Percentiles rank a stretch among this genome's conserved stretches.
Evolutionary conservation across 352 stramenopile genomes (phyloP).

Genomic region (Pythium myriotylum): DNA sequence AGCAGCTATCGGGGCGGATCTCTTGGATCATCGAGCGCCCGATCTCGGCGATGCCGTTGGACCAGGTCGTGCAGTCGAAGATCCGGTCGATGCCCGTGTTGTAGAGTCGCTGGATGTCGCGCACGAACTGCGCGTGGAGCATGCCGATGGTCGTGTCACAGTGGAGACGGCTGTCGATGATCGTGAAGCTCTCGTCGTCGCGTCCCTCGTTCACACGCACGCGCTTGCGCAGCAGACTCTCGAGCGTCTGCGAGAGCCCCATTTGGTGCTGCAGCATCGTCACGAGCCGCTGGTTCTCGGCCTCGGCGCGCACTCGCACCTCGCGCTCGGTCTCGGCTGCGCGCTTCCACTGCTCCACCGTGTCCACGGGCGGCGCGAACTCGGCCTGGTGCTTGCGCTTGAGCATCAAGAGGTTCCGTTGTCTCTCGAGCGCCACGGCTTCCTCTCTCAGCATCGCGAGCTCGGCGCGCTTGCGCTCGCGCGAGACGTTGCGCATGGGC

Average conservation of each 20-base stretch:
- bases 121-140: slow-evolving; percentile 10
- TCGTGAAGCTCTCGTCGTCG: not conserved
- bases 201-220: not conserved
- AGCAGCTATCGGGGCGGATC: not conserved
- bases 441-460: slow-evolving; percentile 7
- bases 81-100: slow-evolving; percentile 3
- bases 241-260: not conserved
- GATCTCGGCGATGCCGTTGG: not conserved
- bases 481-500: slow-evolving; percentile 16
- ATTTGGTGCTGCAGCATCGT: slow-evolving; percentile 12
- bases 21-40: not conserved
- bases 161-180: not conserved
- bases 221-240: slow-evolving; percentile 6
- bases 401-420: slow-evolving; percentile 7
- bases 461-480: slow-evolving; percentile 14
- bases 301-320: slow-evolving; percentile 4
- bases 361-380: not conserved
- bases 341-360: not conserved
- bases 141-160: slow-evolving; percentile 1
- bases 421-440: slow-evolving; percentile 9
- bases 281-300: slow-evolving; percentile 13
- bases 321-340: slow-evolving; percentile 1
- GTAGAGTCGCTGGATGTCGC: slow-evolving; percentile 17
- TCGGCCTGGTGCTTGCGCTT: slow-evolving; percentile 12
- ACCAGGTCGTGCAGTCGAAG: slow-evolving; percentile 1